Base-by-base conservation (phyloP, 129 eudicot genomes). In the Kitagawia praeruptora region DNA sequence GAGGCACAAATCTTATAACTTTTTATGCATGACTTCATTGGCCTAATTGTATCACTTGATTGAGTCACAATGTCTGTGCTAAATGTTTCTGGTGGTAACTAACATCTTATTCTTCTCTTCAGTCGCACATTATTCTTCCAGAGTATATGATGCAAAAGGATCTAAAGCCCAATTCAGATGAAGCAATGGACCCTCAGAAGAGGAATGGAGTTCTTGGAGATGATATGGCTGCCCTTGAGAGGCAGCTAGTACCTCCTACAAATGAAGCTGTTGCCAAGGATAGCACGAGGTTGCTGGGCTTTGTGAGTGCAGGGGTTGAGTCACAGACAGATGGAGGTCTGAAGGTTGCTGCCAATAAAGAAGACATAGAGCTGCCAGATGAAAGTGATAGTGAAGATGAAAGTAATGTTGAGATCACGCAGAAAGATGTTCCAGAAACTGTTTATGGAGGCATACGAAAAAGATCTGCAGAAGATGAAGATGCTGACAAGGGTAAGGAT, bases 351-450 rank as follows among this genome's bases (percentile, higher is more conserved):
- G 88, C 81, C 27, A 95, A 92, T 71, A 83, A 79, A 41, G 98
- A 95, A 81, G 98, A 95, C 54, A 92, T 95, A n/a, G 96, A 95
- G 70, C 88, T 95, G 18, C 97, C 98, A 0, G 98, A 95, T 23
- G 97, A 87, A n/a, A 91, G 96, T 74, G 97, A 82, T 5, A 81
- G 87, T 67, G 97, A 91, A 49, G 93, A 86, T 34, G 93, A 87
- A 21, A 85, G 78, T 31, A 91, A 79, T 48, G 93, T 89, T 41
- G 96, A 89, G 79, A 90, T 93, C 15, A 78, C 89, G 31, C 98
- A 89, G 64, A 92, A 90, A 74, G 98, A 89, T 38, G 92, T 91
- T 40, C 98, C 98, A 0, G 72, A 75, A 40, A 92, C 97, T 21
- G 96, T 94, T 34, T 94, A 83, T 87, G 98, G 98, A 19, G 93